Conservation (phyloP, 1,284 basidiomycete species). For the Testicularia cyperi region DNA sequence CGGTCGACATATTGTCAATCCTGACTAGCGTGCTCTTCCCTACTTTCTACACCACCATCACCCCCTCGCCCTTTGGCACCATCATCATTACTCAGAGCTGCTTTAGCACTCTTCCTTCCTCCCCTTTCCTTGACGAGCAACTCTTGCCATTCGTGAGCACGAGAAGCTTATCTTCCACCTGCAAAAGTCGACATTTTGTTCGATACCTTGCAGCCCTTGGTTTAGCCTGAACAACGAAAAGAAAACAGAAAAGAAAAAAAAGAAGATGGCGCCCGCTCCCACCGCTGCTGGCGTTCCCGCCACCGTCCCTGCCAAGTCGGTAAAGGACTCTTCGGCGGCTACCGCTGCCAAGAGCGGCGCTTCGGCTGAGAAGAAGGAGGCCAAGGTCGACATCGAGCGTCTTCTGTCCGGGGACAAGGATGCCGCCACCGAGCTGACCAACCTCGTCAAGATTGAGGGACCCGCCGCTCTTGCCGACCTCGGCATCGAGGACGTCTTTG, state of each 20-base stretch:
- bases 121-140: constrained; percentile 6
- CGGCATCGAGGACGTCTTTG: constrained; percentile 75
- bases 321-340: constrained; percentile 56
- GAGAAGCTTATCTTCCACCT: constrained; percentile 26
- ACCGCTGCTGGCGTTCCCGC: constrained; percentile 54
- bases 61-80: constrained; percentile 17
- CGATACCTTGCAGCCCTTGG: no score
- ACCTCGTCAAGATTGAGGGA: constrained; percentile 69
- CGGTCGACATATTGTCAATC: no score
- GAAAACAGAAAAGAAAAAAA: no score
- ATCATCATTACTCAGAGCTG: constrained; percentile 35
- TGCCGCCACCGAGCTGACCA: constrained; percentile 62
- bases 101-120: constrained; percentile 24
- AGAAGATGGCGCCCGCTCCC: constrained; percentile 44
- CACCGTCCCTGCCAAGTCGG: constrained; percentile 51
- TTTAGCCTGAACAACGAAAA: no score
- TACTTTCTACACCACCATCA: constrained; percentile 19
- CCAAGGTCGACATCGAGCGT: constrained; percentile 60
- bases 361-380: constrained; percentile 59
- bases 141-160: constrained; percentile 14
- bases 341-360: constrained; percentile 53
- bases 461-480: constrained; percentile 75
- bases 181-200: no score
- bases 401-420: constrained; percentile 61
- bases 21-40: not conserved